Base-by-base conservation (phyloP, 2,329 filamentous ascomycete species). In the Fusarium agapanthi region DNA sequence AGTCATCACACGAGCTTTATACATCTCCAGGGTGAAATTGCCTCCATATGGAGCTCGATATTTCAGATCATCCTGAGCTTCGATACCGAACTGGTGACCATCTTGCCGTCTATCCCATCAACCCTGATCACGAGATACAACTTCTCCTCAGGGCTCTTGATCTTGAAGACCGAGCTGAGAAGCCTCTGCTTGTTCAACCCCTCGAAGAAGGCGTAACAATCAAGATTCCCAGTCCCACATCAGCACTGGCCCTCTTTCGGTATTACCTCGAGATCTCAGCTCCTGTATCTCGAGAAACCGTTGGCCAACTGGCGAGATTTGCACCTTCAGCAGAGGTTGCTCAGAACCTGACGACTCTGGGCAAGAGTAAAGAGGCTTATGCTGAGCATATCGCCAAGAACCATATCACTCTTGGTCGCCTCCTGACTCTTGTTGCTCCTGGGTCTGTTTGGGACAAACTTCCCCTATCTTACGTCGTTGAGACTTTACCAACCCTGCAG, bases 391-490 rank as follows among this genome's bases (percentile, higher is more conserved):
- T 76, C 6, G 53, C 60, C n/a, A 69, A 67, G 5, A 77, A 78
- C 16, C 74, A 79, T 22, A 24, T 78, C 20, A 80, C 73, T 4
- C 47, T 80, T 5, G 78, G 73, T 10, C 76, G 74, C 20, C 58
- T 80, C 4, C 68, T 80, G 1, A 47, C 65, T 9, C 51, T 76
- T 1, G 61, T 65, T 4, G 72, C 64, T 10, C 65, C 63, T n/a
- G 72, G 66, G 14, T 24, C 28, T 9, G 30, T 66, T 10, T 80
- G 78, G 77, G 54, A 62, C 4, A 56, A 69, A 3, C 32, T 80
- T 12, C 77, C 79, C 0, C 81, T 92, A 9, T 83, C 85, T 3
- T 84, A 86, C 53, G 88, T 90, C 77, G 81, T 92, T 12, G 84
- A 87, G 56, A 87, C 87, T 75, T 84, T 91, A 2, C 86, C 88